Base-by-base conservation (phyloP, 371 early-diverging fungal genomes). In the Mucor piriformis region DNA sequence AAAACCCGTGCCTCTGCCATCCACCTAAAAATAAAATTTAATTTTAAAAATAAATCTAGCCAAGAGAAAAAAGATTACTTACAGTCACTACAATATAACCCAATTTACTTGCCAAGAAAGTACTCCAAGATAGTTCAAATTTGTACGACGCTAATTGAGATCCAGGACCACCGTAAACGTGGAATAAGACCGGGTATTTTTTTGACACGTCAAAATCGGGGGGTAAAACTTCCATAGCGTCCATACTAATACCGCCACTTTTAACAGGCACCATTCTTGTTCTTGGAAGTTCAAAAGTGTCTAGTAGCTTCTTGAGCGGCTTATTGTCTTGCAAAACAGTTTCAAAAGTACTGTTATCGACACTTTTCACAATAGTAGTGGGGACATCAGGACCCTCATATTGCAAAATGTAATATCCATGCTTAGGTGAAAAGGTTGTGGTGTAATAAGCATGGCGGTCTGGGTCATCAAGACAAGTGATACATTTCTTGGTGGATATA, bases 91-190 rank as follows among this genome's bases (percentile, higher is more conserved):
- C 40, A 51, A 59, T 86, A 66, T 82, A 86, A 21, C 76, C 77
- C 34, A 88, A 73, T 32, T 74, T 67, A 44, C 76, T 70, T 0
- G 76, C 86, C 27, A 91, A 83, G 48, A 91, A 84, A 5, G 83
- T 83, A 42, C 88, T 84, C 77, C 89, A 89, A 64, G 86, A 87
- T 15, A 90, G 71, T 12, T 67, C 65, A 64, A 87, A 94, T 47
- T 67, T 62, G 13, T 85, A 81, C 15, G 82, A 74, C 8, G 90
- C 96, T 23, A 86, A 58, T 67, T 97, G 96, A 24, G 95, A 94
- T 56, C 85, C 85, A 10, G 96, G 96, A 0, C 97, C 97, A 20
- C 95, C 96, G 61, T 95, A 95, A n/a, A 92, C 89, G 63, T 84
- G 82, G 71, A 95, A 88, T 24, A 95, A 60, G 10, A 95, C 92